Evolutionary conservation across 2,329 filamentous ascomycete species (phyloP).

Genomic region (Pseudogymnoascus verrucosus): DNA sequence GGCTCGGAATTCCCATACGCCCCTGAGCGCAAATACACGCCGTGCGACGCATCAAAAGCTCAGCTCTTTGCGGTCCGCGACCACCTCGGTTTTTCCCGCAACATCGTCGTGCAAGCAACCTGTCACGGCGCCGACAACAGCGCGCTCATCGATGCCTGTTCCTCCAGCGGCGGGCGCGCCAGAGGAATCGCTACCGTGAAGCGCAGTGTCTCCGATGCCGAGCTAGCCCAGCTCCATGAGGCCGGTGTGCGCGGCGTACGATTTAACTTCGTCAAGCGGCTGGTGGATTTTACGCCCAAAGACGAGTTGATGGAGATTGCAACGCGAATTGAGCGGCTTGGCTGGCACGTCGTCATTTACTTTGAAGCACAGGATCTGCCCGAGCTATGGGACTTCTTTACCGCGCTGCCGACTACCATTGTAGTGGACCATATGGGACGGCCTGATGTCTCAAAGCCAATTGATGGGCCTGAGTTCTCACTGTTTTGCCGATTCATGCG

Average conservation of each 20-base stretch:
- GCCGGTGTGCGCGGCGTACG: conserved; percentile 29
- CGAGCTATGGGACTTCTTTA: conserved; percentile 20
- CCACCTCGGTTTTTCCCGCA: background rate
- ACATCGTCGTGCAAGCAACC: background rate
- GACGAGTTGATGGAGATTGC: conserved; percentile 31
- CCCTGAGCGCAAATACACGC: background rate
- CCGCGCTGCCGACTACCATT: conserved; percentile 19
- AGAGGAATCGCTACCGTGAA: background rate
- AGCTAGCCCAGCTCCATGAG: conserved; percentile 22
- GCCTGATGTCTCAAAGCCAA: conserved; percentile 18
- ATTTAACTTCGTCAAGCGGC: conserved; percentile 30
- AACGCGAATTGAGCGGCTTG: conserved; percentile 27
- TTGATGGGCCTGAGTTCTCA: conserved; percentile 25
- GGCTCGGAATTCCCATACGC: background rate
- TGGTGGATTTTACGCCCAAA: conserved; percentile 12
- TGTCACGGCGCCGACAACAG: background rate
- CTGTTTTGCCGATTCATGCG: conserved; percentile 27
- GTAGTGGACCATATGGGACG: conserved; percentile 33
- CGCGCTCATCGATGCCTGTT: background rate
- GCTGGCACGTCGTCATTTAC: conserved; percentile 24
- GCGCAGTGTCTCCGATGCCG: conserved; percentile 12
- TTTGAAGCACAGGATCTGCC: conserved; percentile 14
- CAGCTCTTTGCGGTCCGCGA: background rate
- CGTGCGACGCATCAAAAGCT: background rate
- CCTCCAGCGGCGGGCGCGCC: background rate